These are phyloP conservation scores for Amanita phalloides DNA, from an alignment of 768 basidiomycete genomes.

Conservation along the genomic window DNA sequence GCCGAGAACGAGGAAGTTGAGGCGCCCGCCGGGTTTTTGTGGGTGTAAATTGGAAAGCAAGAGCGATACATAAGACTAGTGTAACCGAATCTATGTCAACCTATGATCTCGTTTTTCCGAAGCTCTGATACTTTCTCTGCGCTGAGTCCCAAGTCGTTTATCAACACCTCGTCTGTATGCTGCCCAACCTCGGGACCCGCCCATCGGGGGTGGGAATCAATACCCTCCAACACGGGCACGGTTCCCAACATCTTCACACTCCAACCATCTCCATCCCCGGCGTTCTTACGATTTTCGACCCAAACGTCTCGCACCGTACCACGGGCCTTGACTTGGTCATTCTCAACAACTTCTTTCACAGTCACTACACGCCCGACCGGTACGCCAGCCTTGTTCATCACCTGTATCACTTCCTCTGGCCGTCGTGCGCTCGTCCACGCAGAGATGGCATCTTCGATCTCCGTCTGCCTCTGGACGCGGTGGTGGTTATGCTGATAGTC, in stretches of 20 bases:
- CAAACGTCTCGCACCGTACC: conserved; percentile 50
- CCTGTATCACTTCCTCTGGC: conserved; percentile 40
- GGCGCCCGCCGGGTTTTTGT: conserved; percentile 48
- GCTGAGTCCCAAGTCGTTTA: conserved; percentile 28
- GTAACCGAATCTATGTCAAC: conserved; percentile 10
- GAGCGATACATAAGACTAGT: background rate
- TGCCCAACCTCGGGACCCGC: conserved; percentile 60
- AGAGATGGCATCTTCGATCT: conserved; percentile 55
- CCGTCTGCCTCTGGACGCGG: conserved; percentile 50
- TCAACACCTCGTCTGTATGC: conserved; percentile 43
- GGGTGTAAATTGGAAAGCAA: conserved; percentile 15
- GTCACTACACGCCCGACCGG: conserved; percentile 55
- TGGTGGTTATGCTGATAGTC: conserved; percentile 45
- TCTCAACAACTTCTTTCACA: conserved; percentile 53
- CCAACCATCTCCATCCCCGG: conserved; percentile 31
- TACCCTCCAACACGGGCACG: conserved; percentile 52
- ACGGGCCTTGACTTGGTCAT: conserved; percentile 42
- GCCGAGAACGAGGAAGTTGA: conserved; percentile 32
- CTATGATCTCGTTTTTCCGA: conserved; percentile 30
- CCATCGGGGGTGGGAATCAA: conserved; percentile 49
- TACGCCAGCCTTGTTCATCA: conserved; percentile 41
- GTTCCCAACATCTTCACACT: conserved; percentile 58
- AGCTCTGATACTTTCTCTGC: conserved; percentile 25
- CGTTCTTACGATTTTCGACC: conserved; percentile 25
- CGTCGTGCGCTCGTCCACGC: conserved; percentile 43